Conservation (phyloP, 148 eudicot species). For the Heliamphora exappendiculata region DNA sequence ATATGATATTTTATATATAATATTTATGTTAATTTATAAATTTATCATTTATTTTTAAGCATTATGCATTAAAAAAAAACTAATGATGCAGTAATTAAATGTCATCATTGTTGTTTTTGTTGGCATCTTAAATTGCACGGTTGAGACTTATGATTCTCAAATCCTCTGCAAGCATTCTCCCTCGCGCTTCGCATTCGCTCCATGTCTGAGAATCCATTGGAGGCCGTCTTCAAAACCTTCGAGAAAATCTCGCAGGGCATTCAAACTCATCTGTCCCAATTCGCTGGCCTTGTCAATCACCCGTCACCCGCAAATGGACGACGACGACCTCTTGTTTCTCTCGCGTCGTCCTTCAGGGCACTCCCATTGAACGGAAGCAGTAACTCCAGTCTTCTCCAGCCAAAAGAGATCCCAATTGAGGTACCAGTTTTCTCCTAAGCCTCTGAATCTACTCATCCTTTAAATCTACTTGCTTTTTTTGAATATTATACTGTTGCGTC, state of each 20-base stretch:
- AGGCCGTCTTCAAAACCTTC: conserved; percentile 33
- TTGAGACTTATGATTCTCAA: background rate
- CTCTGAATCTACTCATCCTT: background rate
- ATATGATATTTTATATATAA: no score
- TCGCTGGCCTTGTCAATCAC: conserved; percentile 17
- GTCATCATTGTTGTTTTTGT: no score
- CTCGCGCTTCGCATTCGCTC: background rate
- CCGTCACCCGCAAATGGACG: conserved; percentile 21
- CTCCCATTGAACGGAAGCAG: conserved; percentile 3
- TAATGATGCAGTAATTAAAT: no score
- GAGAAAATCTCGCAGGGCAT: conserved; percentile 45
- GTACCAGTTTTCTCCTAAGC: conserved; percentile 11
- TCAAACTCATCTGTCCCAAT: conserved; percentile 44
- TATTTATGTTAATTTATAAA: no score
- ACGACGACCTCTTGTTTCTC: conserved; percentile 19
- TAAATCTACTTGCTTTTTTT: background rate
- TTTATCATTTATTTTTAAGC: no score
- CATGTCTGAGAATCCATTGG: conserved; percentile 62
- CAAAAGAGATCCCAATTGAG: conserved; percentile 18
- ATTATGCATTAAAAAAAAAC: no score
- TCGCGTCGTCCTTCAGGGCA: conserved; percentile 18
- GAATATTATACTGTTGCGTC: background rate
- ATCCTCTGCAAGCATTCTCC: background rate
- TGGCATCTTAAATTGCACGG: no score
- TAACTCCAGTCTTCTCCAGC: conserved; percentile 10